phyloP scores from a whole-genome alignment of 306 rosid genomes.

The Crataegus laevigata region DNA sequence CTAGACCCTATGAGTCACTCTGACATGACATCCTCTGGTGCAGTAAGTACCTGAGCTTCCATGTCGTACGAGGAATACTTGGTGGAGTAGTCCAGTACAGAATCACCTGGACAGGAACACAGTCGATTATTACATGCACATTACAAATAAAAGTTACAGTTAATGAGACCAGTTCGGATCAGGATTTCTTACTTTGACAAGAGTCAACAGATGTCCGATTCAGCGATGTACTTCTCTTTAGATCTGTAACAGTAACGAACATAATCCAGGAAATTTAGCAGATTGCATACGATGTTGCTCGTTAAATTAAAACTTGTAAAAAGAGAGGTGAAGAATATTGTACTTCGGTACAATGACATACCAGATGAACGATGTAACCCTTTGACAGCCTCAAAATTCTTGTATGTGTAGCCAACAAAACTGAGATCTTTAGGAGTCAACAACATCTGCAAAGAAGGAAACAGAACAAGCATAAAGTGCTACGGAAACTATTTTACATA shows the following conservation, averaged over 20 bases:
- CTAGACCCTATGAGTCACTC: conserved; percentile 22
- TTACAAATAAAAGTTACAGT: background rate
- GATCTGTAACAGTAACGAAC: conserved; percentile 24
- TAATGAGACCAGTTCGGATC: background rate
- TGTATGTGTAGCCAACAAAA: conserved; percentile 95
- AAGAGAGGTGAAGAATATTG: background rate
- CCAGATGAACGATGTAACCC: conserved; percentile 53
- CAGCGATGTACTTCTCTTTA: conserved; percentile 23
- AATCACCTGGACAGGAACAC: conserved; percentile 48
- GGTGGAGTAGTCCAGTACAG: conserved; percentile 36
- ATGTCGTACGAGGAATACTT: conserved; percentile 19
- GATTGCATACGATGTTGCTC: background rate
- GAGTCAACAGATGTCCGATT: conserved; percentile 48
- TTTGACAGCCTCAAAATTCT: conserved; percentile 86
- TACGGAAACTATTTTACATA: background rate
- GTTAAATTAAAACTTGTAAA: background rate
- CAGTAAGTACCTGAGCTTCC: conserved; percentile 18
- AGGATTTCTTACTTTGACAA: conserved; percentile 38
- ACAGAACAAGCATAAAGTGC: background rate
- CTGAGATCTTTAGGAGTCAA: conserved; percentile 82
- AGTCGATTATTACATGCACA: background rate
- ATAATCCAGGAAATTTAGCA: background rate
- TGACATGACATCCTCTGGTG: conserved; percentile 27
- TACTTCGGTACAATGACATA: conserved; percentile 19
- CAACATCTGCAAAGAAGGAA: conserved; percentile 41